These are phyloP conservation scores for Solanum peruvianum DNA, from an alignment of 257 asterid species.

Conservation along the genomic window DNA sequence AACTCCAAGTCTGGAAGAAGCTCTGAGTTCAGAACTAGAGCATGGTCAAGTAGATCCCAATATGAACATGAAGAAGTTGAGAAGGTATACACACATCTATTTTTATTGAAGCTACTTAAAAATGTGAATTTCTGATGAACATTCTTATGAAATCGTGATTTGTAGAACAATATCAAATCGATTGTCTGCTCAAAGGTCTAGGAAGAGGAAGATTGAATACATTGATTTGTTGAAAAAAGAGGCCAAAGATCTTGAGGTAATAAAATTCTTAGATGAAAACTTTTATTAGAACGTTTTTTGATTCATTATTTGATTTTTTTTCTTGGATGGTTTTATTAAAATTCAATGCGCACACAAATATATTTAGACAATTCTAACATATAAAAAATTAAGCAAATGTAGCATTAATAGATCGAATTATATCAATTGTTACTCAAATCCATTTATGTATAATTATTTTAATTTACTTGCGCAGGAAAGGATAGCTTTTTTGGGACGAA, in stretches of 20 bases:
- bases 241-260: constrained; percentile 20
- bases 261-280: not conserved
- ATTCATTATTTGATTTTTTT: not conserved
- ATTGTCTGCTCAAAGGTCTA: constrained; percentile 41
- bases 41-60: not conserved
- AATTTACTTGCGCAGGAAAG: not conserved
- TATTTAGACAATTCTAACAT: not conserved
- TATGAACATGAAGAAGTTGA: not conserved
- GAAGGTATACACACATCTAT: not conserved
- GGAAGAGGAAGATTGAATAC: constrained; percentile 13
- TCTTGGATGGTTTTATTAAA: not conserved
- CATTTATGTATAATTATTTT: not conserved
- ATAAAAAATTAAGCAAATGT: not conserved
- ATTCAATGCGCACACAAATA: not conserved
- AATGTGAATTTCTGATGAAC: not conserved
- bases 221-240: constrained; percentile 20
- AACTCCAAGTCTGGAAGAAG: not conserved
- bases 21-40: not conserved
- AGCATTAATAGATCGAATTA: not conserved
- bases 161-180: constrained; percentile 9
- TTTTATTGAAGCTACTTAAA: not conserved
- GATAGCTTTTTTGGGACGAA: not conserved
- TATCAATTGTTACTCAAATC: not conserved
- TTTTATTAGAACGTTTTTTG: not conserved
- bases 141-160: not conserved